These are phyloP conservation scores for Fusarium secorum DNA, from an alignment of 2,329 filamentous ascomycete species.

Conservation along the genomic window DNA sequence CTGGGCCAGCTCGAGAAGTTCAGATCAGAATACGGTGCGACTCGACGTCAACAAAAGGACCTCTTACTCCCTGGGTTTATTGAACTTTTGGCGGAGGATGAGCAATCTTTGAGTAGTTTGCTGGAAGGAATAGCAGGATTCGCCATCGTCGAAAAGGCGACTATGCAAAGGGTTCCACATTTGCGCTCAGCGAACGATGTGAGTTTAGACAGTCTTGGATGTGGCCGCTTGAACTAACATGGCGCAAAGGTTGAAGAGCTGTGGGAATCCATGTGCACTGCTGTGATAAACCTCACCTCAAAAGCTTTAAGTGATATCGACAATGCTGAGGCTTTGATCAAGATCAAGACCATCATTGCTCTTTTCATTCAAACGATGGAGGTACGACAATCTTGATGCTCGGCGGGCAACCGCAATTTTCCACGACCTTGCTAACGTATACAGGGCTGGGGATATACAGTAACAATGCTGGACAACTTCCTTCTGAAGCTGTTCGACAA, in stretches of 20 bases:
- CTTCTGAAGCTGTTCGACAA: conserved; percentile 91
- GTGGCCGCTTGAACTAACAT: conserved; percentile 2
- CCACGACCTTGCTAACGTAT: conserved; percentile 71
- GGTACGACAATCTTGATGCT: conserved; percentile 75
- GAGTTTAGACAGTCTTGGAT: conserved; percentile 43
- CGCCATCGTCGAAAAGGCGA: conserved; percentile 94
- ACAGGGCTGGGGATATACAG: conserved; percentile 92
- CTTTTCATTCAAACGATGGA: conserved; percentile 99
- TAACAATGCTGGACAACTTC: conserved; percentile 81
- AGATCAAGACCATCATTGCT: conserved; percentile 91
- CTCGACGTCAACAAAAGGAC: conserved; percentile 89
- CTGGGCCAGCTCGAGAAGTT: conserved; percentile 93
- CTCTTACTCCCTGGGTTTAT: conserved; percentile 81
- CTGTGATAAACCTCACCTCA: conserved; percentile 81
- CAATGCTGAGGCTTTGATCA: conserved; percentile 89
- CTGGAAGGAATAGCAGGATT: conserved; percentile 96
- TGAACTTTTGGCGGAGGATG: conserved; percentile 81
- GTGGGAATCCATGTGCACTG: conserved; percentile 97
- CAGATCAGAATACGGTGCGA: conserved; percentile 88
- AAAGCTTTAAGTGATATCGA: conserved; percentile 80
- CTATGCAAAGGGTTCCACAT: conserved; percentile 85
- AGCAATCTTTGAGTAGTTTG: conserved; percentile 84
- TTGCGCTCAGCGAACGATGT: conserved; percentile 85
- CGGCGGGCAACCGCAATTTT: conserved; percentile 60
- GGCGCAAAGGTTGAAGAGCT: conserved; percentile 82